A percentile compares a stretch with the other conserved stretches of the same genome.
phyloP scores from a whole-genome alignment of 2,329 filamentous ascomycete genomes.

The Dothideomycetes sp. region DNA sequence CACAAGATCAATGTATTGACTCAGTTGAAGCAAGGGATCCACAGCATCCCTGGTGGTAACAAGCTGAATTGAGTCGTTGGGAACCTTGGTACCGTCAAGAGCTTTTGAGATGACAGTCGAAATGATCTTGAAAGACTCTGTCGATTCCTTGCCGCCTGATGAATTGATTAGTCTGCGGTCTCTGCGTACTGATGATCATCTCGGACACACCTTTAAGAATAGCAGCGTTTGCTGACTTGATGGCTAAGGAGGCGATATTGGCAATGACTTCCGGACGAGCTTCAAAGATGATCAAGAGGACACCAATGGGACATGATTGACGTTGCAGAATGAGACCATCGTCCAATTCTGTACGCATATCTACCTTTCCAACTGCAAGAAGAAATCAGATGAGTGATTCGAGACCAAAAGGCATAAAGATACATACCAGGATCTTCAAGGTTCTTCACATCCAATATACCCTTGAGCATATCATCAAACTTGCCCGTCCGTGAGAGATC shows the following conservation, averaged over 20 bases:
- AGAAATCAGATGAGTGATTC: background rate
- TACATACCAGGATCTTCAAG: slow-evolving; percentile 73
- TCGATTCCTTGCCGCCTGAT: slow-evolving; percentile 85
- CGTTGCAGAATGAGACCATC: slow-evolving; percentile 77
- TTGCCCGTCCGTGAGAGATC: slow-evolving; percentile 82
- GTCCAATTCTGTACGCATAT: slow-evolving; percentile 75
- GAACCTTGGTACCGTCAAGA: slow-evolving; percentile 63
- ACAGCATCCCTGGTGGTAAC: slow-evolving; percentile 90
- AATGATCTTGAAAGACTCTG: slow-evolving; percentile 88
- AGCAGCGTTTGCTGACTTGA: slow-evolving; percentile 95
- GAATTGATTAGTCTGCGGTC: background rate
- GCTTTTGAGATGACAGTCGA: slow-evolving; percentile 74
- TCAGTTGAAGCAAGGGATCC: slow-evolving; percentile 74
- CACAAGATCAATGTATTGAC: slow-evolving; percentile 85
- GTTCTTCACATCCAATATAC: slow-evolving; percentile 77
- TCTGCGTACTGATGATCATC: background rate
- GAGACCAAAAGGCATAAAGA: background rate
- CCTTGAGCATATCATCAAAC: slow-evolving; percentile 95
- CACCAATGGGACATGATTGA: slow-evolving; percentile 88
- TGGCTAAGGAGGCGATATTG: slow-evolving; percentile 89
- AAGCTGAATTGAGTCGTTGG: slow-evolving; percentile 81
- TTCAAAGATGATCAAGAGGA: slow-evolving; percentile 97
- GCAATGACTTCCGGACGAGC: slow-evolving; percentile 96
- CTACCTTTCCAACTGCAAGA: slow-evolving; percentile 65
- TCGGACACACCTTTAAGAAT: slow-evolving; percentile 72